Base-by-base conservation (phyloP, 306 rosid species). In the Alnus rubra region DNA sequence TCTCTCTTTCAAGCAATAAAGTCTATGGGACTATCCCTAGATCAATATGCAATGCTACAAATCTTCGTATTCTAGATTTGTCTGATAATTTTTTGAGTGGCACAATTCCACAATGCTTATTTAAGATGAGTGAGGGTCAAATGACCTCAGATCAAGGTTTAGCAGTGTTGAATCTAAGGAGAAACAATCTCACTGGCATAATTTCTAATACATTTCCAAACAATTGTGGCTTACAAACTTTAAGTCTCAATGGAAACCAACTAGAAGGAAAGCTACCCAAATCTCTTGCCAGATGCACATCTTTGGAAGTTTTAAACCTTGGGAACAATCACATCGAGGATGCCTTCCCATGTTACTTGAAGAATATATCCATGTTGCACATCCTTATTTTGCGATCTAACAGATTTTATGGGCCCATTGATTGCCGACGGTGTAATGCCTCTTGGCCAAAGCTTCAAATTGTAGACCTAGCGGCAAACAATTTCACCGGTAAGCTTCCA, bases 361-460 rank as follows among this genome's bases (percentile, higher is more conserved):
- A 58, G 63, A 30, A 31, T 0, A 68, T 78, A 28, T 51, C 80
- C 42, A 6, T 50, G 0, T 75, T 87, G 79, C 79, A 67, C 0
- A 82, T 87, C 0, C 84, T 87, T 51, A 51, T 87, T 47, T 59
- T 87, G 51, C 45, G 88, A 18, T 80, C 84, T 7, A 87, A 87
- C 70, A 8, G 42, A 0, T 85, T 80, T 71, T 3, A 55, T 2
- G 83, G 78, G 0, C 5, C 0, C 0, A 0, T 88, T 68, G 85
- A 65, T 77, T 91, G 92, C 44, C 62, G 39, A 5, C 72, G 76
- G 0, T 9, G 11, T 51, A 68, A 0, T 33, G 74, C 70, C 1
- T 71, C 69, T 9, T 88, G 90, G 92, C 31, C 5, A 0, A 82
- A 0, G 75, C 90, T 89, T 76, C 91, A 86, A 51, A 88, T 89